Evolutionary conservation across 139 green algal species (phyloP).

Genomic region (Volvox africanus): DNA sequence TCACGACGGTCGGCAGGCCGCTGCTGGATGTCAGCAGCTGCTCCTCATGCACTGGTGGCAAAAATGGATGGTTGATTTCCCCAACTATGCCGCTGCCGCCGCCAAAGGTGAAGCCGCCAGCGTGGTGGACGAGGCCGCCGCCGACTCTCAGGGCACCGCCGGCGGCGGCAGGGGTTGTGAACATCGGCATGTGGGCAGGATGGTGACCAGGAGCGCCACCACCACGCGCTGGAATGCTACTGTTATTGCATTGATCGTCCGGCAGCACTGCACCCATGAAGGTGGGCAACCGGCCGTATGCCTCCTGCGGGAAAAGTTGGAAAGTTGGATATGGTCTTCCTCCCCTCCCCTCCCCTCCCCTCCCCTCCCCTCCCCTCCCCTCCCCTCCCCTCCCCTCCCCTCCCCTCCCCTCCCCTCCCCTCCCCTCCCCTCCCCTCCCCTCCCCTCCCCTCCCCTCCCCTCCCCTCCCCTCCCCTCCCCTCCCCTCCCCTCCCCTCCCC

Average conservation of each 20-base stretch:
- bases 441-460: background rate
- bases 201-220: background rate
- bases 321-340: background rate
- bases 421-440: background rate
- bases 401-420: background rate
- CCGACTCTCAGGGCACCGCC: background rate
- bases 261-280: background rate
- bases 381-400: background rate
- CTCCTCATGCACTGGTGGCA: constrained; percentile 18
- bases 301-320: background rate
- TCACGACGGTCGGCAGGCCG: background rate
- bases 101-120: background rate
- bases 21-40: background rate
- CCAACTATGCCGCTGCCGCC: background rate
- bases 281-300: background rate
- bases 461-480: background rate
- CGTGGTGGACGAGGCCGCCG: no score
- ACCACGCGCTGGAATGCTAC: background rate
- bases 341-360: background rate
- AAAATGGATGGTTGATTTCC: background rate
- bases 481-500: background rate
- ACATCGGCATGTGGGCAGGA: background rate
- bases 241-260: background rate
- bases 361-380: background rate
- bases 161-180: no score